Evolutionary conservation across 2,329 filamentous ascomycete species (phyloP).

Genomic region (Cordyceps tenuipes): DNA sequence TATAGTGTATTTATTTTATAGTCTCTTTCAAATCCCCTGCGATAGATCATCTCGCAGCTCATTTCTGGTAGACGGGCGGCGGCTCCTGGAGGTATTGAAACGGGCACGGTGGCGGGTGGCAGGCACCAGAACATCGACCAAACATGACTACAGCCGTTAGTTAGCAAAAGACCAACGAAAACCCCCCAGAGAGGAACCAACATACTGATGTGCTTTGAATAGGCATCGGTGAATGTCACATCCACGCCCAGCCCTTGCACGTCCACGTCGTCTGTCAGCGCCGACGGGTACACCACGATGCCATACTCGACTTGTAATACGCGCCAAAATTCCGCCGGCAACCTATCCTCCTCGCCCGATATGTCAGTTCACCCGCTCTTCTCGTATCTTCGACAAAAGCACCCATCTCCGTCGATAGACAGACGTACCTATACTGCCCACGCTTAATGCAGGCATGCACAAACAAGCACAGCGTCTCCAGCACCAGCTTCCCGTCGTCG

Average conservation of each 20-base stretch:
- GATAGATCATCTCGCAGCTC: background rate
- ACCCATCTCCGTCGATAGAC: no score
- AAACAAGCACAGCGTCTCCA: conserved; percentile 33
- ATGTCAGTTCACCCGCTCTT: background rate
- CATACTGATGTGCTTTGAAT: conserved; percentile 29
- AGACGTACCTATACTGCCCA: conserved; percentile 28
- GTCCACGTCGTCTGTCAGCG: conserved; percentile 28
- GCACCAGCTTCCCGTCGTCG: conserved; percentile 25
- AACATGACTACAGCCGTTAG: conserved; percentile 26
- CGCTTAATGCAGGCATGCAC: conserved; percentile 30
- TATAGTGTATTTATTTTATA: background rate
- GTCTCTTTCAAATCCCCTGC: background rate
- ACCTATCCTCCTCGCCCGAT: conserved; percentile 16
- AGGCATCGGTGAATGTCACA: conserved; percentile 30
- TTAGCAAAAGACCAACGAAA: background rate
- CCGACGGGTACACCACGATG: conserved; percentile 33
- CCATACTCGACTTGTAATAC: conserved; percentile 31
- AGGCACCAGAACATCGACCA: conserved; percentile 19
- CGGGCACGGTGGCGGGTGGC: conserved; percentile 28
- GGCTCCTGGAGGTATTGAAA: conserved; percentile 31
- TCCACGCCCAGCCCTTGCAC: conserved; percentile 24
- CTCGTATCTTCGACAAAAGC: background rate
- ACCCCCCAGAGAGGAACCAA: background rate
- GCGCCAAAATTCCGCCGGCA: conserved; percentile 31
- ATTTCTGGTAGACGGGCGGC: conserved; percentile 27